These are phyloP conservation scores for Aspergillus ustus DNA, from an alignment of 2,329 filamentous ascomycete genomes.

Conservation along the genomic window DNA sequence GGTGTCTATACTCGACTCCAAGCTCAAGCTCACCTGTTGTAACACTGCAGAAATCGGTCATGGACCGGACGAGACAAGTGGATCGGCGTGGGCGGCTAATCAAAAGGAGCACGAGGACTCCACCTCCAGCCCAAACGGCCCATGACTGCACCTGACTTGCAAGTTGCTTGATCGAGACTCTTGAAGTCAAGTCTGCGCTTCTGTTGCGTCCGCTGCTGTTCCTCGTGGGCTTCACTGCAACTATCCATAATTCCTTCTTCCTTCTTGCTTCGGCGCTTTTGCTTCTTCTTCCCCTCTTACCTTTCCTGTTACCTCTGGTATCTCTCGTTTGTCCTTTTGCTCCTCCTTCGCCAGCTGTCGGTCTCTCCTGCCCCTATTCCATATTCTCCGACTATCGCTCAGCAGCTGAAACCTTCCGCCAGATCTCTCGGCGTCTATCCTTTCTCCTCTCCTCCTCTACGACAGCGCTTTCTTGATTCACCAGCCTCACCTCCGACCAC, in stretches of 20 bases:
- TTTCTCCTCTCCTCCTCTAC: conserved; percentile 4
- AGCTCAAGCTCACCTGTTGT: neutral
- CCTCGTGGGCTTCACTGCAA: conserved; percentile 9
- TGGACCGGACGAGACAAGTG: neutral
- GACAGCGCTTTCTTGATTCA: neutral
- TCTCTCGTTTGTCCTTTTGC: conserved; percentile 3
- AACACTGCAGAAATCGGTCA: neutral
- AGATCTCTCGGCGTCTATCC: conserved; percentile 4
- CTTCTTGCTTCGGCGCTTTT: conserved; percentile 1
- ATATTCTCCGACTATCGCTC: conserved; percentile 13
- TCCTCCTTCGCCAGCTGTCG: conserved; percentile 5
- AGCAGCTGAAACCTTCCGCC: conserved; percentile 13
- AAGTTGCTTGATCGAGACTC: conserved; percentile 7
- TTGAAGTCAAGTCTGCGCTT: conserved; percentile 15
- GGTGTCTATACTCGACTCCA: neutral
- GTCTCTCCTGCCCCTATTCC: conserved; percentile 14
- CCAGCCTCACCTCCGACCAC: neutral
- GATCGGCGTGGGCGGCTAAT: neutral
- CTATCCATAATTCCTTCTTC: conserved; percentile 10
- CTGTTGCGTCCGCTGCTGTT: conserved; percentile 3
- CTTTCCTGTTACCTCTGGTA: neutral
- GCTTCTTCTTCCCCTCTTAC: neutral
- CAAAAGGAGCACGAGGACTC: neutral
- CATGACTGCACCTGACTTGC: neutral
- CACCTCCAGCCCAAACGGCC: neutral